These are phyloP conservation scores for Acanthamoeba sp. DNA, from an alignment of 208 protist genomes.

Conservation along the genomic window DNA sequence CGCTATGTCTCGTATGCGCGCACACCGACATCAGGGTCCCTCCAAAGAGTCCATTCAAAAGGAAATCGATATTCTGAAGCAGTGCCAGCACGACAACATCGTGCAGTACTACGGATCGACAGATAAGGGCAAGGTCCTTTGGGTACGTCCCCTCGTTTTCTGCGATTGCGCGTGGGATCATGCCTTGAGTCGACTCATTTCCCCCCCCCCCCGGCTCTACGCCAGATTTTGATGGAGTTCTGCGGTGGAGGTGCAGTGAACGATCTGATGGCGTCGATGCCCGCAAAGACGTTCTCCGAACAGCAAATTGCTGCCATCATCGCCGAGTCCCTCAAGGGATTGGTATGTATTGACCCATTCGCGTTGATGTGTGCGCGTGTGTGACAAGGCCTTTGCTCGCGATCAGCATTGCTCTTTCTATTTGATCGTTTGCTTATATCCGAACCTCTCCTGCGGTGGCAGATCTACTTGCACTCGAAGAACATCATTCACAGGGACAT, in stretches of 20 bases:
- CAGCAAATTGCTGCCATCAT: slow-evolving; percentile 46
- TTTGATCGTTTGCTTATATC: no score
- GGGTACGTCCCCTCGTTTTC: neutral
- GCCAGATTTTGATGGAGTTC: slow-evolving; percentile 58
- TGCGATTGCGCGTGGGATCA: neutral
- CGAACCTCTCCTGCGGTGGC: no score
- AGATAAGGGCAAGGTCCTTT: slow-evolving; percentile 57
- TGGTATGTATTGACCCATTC: no score
- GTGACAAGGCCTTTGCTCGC: no score
- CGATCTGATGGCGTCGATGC: slow-evolving; percentile 9
- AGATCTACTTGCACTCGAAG: slow-evolving; percentile 77
- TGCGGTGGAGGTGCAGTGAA: slow-evolving; percentile 46
- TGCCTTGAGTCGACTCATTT: neutral
- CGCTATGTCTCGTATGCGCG: no score
- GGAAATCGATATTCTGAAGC: slow-evolving; percentile 63
- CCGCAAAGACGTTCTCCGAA: slow-evolving; percentile 9
- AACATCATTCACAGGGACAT: no score
- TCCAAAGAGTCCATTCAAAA: slow-evolving; percentile 54
- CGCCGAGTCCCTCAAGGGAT: slow-evolving; percentile 12
- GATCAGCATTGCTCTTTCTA: no score
- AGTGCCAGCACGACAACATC: slow-evolving; percentile 55
- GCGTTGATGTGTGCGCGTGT: no score
- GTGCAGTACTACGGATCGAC: slow-evolving; percentile 58
- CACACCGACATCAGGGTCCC: slow-evolving; percentile 27
- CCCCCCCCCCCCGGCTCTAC: no score